Base-by-base conservation (phyloP, 768 basidiomycete genomes). In the Mycena kentingensis region DNA sequence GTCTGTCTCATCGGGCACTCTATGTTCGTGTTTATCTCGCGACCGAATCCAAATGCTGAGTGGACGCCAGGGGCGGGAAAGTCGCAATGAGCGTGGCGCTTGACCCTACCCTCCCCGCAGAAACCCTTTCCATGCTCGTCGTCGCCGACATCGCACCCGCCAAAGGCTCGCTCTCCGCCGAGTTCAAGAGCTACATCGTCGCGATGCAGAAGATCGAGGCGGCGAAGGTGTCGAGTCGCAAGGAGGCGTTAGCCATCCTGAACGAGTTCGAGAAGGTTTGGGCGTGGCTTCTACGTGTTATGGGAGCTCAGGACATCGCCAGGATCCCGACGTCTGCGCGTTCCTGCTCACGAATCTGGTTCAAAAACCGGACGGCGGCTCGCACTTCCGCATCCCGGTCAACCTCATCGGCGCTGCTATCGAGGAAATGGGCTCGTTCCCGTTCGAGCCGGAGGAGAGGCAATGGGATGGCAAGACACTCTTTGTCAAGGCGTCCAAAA, bases 1-100 rank as follows among this genome's bases (percentile, higher is more conserved):
- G 78, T 94, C 16, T 81, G 88, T 2, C 76, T 97, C 4, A 72
- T 96, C 3, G 94, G 94, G 0, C 94, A 96, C 66, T 95, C 93
- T 2, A 94, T 96, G 93, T 93, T 59, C 49, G 87, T 73, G 2
- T 51, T 18, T 3, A 7, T 27, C 19, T 31, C 3, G 13, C 15
- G 16, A 29, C 45, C 26, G 43, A 6, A 25, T 46, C 28, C 39
- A 63, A 31, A 52, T 46, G 16, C 3, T n/a, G 4, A 4, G 31
- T 8, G 59, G 42, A 8, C 22, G n/a, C n/a, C 18, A 93, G 90
- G 90, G 93, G 93, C 45, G 93, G 90, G 19, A 94, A 93, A 65
- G 84, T 81, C 3, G 87, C 87, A 0, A 89, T 90, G 87, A 64
- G 83, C 1, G 70, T 86, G 15, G 88, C 88, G 1, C 75, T 85